A percentile compares a stretch with the other conserved stretches of the same genome.
phyloP scores from a whole-genome alignment of 257 asterid genomes.

The Jacaranda mimosifolia region DNA sequence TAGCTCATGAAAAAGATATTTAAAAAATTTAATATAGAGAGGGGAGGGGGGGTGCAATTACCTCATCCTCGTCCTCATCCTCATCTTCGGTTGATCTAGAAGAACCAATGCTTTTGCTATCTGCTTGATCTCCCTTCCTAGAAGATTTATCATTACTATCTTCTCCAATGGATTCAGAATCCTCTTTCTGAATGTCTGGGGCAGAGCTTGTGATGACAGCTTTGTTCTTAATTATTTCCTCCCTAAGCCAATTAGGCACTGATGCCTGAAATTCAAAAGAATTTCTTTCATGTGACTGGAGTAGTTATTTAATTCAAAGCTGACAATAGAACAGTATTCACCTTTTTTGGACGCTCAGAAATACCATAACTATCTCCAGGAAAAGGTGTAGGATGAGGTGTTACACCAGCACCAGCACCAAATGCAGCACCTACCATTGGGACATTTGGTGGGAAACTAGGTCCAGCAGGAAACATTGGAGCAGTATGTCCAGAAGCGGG shows the following conservation, averaged over 20 bases:
- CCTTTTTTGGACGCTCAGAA: slow-evolving; percentile 94
- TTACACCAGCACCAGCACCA: slow-evolving; percentile 69
- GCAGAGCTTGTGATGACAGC: slow-evolving; percentile 73
- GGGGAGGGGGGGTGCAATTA: neutral
- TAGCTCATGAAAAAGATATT: neutral
- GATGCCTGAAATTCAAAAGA: slow-evolving; percentile 70
- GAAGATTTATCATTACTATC: slow-evolving; percentile 62
- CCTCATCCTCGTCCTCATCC: slow-evolving; percentile 75
- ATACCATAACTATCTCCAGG: slow-evolving; percentile 75
- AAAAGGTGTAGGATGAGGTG: slow-evolving; percentile 70
- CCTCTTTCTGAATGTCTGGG: slow-evolving; percentile 54
- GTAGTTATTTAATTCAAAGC: slow-evolving; percentile 33
- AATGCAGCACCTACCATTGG: slow-evolving; percentile 66
- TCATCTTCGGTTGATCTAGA: slow-evolving; percentile 83
- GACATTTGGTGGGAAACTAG: slow-evolving; percentile 70
- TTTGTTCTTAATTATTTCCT: slow-evolving; percentile 92
- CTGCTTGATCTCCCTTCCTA: slow-evolving; percentile 70
- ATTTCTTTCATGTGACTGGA: slow-evolving; percentile 24
- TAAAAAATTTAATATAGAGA: slow-evolving; percentile 1
- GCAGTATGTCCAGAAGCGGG: slow-evolving; percentile 71
- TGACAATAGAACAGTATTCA: slow-evolving; percentile 35
- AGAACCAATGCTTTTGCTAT: slow-evolving; percentile 74
- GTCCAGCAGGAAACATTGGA: slow-evolving; percentile 68
- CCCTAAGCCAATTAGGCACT: slow-evolving; percentile 98
- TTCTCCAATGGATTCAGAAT: slow-evolving; percentile 69